Percentiles rank a stretch among this genome's conserved stretches.
phyloP scores from a whole-genome alignment of 2,329 filamentous ascomycete genomes.

The Bretziella fagacearum region DNA sequence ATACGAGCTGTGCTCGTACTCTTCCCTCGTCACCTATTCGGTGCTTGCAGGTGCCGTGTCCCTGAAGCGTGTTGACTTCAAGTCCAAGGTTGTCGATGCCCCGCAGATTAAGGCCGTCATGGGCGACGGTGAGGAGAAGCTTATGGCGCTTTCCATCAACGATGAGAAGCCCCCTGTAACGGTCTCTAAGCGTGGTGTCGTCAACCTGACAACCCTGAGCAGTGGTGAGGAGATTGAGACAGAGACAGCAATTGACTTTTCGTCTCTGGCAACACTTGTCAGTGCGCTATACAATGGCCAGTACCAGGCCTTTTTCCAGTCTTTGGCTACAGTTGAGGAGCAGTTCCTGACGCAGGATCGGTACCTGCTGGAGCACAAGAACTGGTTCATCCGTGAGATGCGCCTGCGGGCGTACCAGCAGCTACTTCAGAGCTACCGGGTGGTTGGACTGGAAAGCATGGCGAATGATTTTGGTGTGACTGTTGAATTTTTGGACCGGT shows the following conservation, averaged over 20 bases:
- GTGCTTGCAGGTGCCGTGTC: constrained; percentile 88
- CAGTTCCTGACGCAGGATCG: constrained; percentile 87
- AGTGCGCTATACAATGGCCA: constrained; percentile 84
- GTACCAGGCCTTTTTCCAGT: constrained; percentile 86
- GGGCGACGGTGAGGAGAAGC: constrained; percentile 73
- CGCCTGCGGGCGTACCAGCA: constrained; percentile 90
- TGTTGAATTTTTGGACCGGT: constrained; percentile 91
- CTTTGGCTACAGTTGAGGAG: constrained; percentile 78
- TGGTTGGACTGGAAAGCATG: constrained; percentile 95
- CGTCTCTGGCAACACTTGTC: constrained; percentile 70
- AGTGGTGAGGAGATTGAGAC: constrained; percentile 46
- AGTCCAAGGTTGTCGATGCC: constrained; percentile 95
- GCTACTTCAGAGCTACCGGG: constrained; percentile 88
- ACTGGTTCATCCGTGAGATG: constrained; percentile 98
- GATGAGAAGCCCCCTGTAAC: constrained; percentile 58
- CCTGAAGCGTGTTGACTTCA: constrained; percentile 94
- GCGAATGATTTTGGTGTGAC: constrained; percentile 92
- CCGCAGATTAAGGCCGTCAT: constrained; percentile 97
- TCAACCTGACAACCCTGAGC: constrained; percentile 79
- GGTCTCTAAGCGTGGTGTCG: constrained; percentile 39
- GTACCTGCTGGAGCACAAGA: constrained; percentile 87
- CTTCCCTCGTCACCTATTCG: constrained; percentile 82
- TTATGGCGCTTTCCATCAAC: constrained; percentile 64
- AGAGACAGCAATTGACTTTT: constrained; percentile 77
- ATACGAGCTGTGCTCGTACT: constrained; percentile 96